Evolutionary conservation across 2,329 filamentous ascomycete species (phyloP), one percentile per base, ranked within the genome.

Genomic region (Aspergillus ochraceus): DNA sequence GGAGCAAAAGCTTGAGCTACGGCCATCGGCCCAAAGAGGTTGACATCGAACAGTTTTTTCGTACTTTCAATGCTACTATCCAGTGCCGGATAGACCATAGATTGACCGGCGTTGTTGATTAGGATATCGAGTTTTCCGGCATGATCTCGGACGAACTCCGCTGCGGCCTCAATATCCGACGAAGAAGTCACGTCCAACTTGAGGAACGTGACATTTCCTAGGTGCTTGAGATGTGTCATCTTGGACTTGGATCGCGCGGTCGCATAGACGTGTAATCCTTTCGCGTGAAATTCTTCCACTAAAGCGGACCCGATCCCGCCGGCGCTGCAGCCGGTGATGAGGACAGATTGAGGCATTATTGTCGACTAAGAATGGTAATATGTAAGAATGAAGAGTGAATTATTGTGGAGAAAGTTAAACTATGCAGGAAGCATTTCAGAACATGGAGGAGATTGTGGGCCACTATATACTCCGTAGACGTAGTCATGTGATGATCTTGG

Each of bases 81-180:
- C n/a, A 79, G 56, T 6, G 73, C 60, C 2, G 77, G 79, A 61
- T 71, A 70, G 6, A 71, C 60, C 46, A 67, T 69, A 12, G 64
- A 65, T 3, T 51, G 53, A 1, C 76, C 79, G n/a, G 79, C 75
- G 60, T 81, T 81, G 68, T 81, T 81, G 64, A 81, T 62, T 0
- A 80, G 70, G 20, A 69, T 61, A 51, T 77, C 71, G 6, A 80
- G 68, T 72, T 75, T 39, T 20, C 39, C 19, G 20, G 11, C 5
- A 60, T 42, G 12, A 11, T 57, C 59, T 26, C 56, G 24, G 39
- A 71, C 61, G 0, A 55, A 57, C 3, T 59, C 49, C 3, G 66
- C 63, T 9, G 66, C 66, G 12, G 70, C 69, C 24, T 73, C 62
- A 47, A 75, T 71, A 2, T 64, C 65, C 0, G 50, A 51, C 6